Evolutionary conservation across 129 eudicot species (phyloP), one percentile per base, ranked within the genome.

Genomic region (Saposhnikovia divaricata): DNA sequence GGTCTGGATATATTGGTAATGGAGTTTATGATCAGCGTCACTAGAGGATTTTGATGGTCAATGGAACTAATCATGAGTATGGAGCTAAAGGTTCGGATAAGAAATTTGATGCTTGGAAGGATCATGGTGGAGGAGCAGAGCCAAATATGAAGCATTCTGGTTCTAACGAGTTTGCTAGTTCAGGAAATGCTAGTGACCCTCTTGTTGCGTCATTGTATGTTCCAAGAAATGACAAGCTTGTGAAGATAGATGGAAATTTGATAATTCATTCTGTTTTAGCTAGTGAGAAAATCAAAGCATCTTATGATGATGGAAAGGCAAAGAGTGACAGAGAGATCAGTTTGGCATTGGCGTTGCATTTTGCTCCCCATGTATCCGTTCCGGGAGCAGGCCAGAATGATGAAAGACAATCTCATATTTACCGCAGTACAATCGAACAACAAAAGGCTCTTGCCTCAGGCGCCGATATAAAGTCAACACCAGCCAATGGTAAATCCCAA

Each of bases 201-300:
- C 91, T 95, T 55, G 90, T 83, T 45, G 99, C 97, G 2, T 95
- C 99, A 9, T 83, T 95, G 28, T 95, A 92, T 92, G 97, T 95
- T 43, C 99, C 99, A 14, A 88, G 99, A 82, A 95, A 95, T 53
- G 93, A 95, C 81, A 95, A 90, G 80, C 91, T 95, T 80, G 96
- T 95, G 78, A 90, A 92, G 84, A 92, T 95, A 77, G 99, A 95
- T 85, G 99, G 99, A 5, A 92, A 90, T 85, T 82, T 95, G 87
- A 95, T 95, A 73, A 92, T 95, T 27, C 93, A 92, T 79, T 95
- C 99, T 43, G 90, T 95, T 81, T 79, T 95, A 61, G 97, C 99
- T 14, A 95, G 97, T 73, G 99, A 95, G 88, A 95, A 90, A 81
- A 91, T 97, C 47, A 88, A 84, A 91, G 86, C 90, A 23, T 84